These are phyloP conservation scores for Alternaria rosae DNA, from an alignment of 2,329 filamentous ascomycete species.

Conservation along the genomic window DNA sequence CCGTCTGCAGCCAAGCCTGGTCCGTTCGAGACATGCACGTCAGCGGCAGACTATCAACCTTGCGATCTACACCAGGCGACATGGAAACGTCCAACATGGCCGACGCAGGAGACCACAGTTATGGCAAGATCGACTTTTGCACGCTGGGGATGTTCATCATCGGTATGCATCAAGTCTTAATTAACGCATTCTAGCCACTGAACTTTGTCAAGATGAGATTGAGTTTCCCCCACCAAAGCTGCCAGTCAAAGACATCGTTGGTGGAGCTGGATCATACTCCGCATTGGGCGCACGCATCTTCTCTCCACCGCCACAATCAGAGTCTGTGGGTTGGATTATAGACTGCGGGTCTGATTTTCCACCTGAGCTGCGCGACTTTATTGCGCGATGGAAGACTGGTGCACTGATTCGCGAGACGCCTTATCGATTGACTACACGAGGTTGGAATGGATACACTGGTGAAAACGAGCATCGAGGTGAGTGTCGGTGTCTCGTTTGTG, in stretches of 20 bases:
- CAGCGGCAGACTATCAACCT: slow-evolving; percentile 1
- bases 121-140: slow-evolving; percentile 60
- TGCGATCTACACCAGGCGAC: background rate
- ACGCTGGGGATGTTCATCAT: slow-evolving; percentile 71
- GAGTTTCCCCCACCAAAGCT: slow-evolving; percentile 77
- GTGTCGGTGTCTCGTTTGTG: background rate
- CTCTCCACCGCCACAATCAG: slow-evolving; percentile 71
- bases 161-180: slow-evolving; percentile 50
- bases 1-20: slow-evolving; percentile 22
- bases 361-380: slow-evolving; percentile 64
- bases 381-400: slow-evolving; percentile 79
- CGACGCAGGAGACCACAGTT: background rate
- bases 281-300: slow-evolving; percentile 89
- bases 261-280: slow-evolving; percentile 86
- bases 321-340: slow-evolving; percentile 84
- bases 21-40: slow-evolving; percentile 9
- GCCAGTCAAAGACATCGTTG: slow-evolving; percentile 77
- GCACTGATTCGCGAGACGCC: slow-evolving; percentile 72
- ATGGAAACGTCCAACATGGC: slow-evolving; percentile 17
- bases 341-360: slow-evolving; percentile 92
- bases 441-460: slow-evolving; percentile 85
- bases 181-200: slow-evolving; percentile 16
- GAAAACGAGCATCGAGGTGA: slow-evolving; percentile 68
- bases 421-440: slow-evolving; percentile 79
- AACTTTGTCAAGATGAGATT: slow-evolving; percentile 75